Evolutionary conservation across 2,329 filamentous ascomycete genomes (phyloP).

Genomic region (Colletotrichum sp.): DNA sequence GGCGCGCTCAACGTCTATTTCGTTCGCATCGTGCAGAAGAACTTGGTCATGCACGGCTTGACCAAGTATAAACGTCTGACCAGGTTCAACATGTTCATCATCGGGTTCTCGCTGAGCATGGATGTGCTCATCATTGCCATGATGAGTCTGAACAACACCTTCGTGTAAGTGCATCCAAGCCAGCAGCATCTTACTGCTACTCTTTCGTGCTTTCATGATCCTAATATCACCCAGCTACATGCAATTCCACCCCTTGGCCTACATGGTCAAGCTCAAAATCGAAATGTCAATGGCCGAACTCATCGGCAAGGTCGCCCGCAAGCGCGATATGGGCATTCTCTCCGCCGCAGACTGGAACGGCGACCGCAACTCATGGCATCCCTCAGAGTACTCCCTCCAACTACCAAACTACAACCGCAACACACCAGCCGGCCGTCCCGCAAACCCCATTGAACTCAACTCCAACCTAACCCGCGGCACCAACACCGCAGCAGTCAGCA

Average conservation of each 20-base stretch:
- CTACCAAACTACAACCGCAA: background rate
- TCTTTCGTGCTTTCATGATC: background rate
- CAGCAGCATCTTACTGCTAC: fast-evolving
- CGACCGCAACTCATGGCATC: background rate
- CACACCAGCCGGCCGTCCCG: background rate
- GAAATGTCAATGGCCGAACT: slow-evolving; percentile 60
- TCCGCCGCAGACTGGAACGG: background rate
- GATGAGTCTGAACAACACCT: slow-evolving; percentile 48
- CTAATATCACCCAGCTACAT: slow-evolving; percentile 37
- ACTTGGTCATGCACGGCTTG: slow-evolving; percentile 33
- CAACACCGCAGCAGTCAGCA: slow-evolving; percentile 5
- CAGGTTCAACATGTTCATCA: slow-evolving; percentile 50
- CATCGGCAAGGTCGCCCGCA: slow-evolving; percentile 44
- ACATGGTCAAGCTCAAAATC: slow-evolving; percentile 59
- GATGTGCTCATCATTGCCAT: slow-evolving; percentile 46
- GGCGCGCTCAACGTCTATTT: slow-evolving; percentile 56
- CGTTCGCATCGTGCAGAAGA: slow-evolving; percentile 31
- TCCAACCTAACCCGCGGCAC: background rate
- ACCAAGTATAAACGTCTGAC: slow-evolving; percentile 50
- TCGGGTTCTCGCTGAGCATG: slow-evolving; percentile 48
- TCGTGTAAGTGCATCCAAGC: slow-evolving; percentile 33
- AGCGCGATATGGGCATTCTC: slow-evolving; percentile 11
- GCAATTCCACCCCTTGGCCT: slow-evolving; percentile 57
- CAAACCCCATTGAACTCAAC: background rate
- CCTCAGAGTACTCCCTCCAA: slow-evolving; percentile 6